These are phyloP conservation scores for Sequoiadendron giganteum DNA, from an alignment of 75 land plant species.

Conservation along the genomic window DNA sequence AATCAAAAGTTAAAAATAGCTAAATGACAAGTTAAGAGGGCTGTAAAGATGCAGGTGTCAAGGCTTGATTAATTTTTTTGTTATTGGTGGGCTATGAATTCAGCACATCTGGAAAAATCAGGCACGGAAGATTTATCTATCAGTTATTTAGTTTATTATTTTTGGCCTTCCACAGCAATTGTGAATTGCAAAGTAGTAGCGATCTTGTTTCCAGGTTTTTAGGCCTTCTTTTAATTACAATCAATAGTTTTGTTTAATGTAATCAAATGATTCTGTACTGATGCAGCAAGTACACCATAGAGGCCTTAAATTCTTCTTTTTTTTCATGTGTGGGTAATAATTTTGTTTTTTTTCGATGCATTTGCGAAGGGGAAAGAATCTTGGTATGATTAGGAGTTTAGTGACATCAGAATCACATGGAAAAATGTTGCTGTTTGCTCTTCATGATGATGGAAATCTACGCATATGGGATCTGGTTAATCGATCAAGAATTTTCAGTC, in stretches of 20 bases:
- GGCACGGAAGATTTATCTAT: background rate
- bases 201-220: background rate
- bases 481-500: conserved; percentile 47
- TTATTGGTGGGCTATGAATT: background rate
- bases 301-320: background rate
- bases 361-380: conserved; percentile 55
- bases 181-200: background rate
- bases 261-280: too few species aligned
- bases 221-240: background rate
- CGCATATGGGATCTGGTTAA: conserved; percentile 75
- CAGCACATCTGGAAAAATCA: background rate
- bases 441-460: conserved; percentile 82
- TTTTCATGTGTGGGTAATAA: background rate
- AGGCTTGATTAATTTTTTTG: background rate
- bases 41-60: background rate
- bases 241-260: background rate
- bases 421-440: conserved; percentile 50
- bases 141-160: too few species aligned
- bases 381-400: conserved; percentile 54
- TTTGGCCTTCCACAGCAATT: background rate
- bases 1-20: background rate
- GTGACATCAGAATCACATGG: conserved; percentile 35
- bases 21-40: background rate
- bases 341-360: background rate
- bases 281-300: background rate